phyloP scores from a whole-genome alignment of 495 filamentous ascomycete genomes.

The Xeromyces bisporus region DNA sequence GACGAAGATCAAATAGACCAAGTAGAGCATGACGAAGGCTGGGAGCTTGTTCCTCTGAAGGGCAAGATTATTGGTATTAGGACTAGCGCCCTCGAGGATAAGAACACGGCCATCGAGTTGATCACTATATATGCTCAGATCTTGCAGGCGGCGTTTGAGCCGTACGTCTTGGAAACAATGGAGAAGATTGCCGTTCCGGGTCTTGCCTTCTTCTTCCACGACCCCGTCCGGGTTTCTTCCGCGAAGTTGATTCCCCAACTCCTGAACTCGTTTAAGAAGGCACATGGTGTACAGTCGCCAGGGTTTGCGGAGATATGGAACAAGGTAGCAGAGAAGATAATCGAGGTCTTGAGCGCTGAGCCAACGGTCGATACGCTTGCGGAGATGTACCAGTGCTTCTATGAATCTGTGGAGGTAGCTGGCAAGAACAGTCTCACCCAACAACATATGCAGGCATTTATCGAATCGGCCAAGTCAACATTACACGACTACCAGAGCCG shows the following conservation, averaged over 20 bases:
- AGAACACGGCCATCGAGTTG: slow-evolving; percentile 96
- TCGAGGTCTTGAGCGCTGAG: slow-evolving; percentile 88
- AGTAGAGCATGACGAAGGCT: slow-evolving; percentile 88
- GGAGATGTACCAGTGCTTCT: slow-evolving; percentile 99
- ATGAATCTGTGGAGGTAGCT: slow-evolving; percentile 91
- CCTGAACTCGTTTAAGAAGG: slow-evolving; percentile 82
- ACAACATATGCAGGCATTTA: slow-evolving; percentile 71
- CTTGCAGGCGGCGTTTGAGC: slow-evolving; percentile 77
- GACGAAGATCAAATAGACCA: slow-evolving; percentile 89
- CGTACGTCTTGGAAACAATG: slow-evolving; percentile 84
- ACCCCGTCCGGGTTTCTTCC: slow-evolving; percentile 87
- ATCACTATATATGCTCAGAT: slow-evolving; percentile 94
- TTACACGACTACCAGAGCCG: slow-evolving; percentile 84
- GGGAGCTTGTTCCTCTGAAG: slow-evolving; percentile 92
- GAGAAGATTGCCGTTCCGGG: slow-evolving; percentile 90
- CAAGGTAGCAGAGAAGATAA: slow-evolving; percentile 70
- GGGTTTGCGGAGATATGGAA: slow-evolving; percentile 69
- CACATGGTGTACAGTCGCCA: slow-evolving; percentile 58
- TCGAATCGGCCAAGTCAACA: slow-evolving; percentile 63
- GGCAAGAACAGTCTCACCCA: slow-evolving; percentile 63
- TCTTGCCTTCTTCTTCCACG: slow-evolving; percentile 97
- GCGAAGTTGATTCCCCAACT: slow-evolving; percentile 92
- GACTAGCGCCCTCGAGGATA: slow-evolving; percentile 91
- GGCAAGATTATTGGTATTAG: slow-evolving; percentile 98
- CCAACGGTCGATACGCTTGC: slow-evolving; percentile 91